phyloP scores from a whole-genome alignment of 2,329 filamentous ascomycete genomes.

The Ceratocystis ficicola region DNA sequence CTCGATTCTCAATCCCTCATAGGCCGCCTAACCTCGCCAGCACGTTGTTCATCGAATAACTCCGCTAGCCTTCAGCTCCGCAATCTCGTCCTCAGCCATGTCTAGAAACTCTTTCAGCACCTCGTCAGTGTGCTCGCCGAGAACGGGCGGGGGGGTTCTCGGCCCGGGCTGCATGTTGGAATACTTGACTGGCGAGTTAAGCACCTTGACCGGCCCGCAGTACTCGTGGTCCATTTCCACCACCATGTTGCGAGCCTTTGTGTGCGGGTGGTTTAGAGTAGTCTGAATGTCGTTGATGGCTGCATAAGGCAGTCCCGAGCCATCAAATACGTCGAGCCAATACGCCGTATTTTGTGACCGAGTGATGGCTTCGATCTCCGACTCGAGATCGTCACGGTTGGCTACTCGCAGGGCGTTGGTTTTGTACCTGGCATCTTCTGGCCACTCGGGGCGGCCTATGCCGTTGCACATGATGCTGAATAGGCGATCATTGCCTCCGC shows the following conservation, averaged over 20 bases:
- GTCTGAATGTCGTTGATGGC: constrained; percentile 86
- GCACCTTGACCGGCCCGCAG: constrained; percentile 77
- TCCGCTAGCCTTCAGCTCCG: constrained; percentile 50
- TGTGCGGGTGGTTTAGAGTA: constrained; percentile 75
- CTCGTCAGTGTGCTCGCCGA: constrained; percentile 80
- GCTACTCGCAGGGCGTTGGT: constrained; percentile 53
- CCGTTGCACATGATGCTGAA: constrained; percentile 53
- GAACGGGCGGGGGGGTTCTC: constrained; percentile 63
- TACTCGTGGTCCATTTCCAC: constrained; percentile 69
- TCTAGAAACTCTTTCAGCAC: constrained; percentile 54
- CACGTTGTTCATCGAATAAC: constrained; percentile 40
- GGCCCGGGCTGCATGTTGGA: constrained; percentile 69
- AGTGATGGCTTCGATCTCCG: constrained; percentile 64
- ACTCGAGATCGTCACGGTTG: constrained; percentile 66
- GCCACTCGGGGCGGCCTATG: constrained; percentile 48
- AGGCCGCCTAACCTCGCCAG: neutral
- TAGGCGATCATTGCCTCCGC: constrained; percentile 59
- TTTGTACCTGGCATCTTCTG: constrained; percentile 44
- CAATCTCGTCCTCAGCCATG: constrained; percentile 46
- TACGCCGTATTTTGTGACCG: constrained; percentile 67
- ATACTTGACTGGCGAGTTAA: constrained; percentile 92
- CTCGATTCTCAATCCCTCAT: neutral
- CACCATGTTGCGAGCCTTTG: constrained; percentile 77
- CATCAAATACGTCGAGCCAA: constrained; percentile 78
- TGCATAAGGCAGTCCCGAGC: constrained; percentile 82